Evolutionary conservation across 495 filamentous ascomycete genomes (phyloP).

Genomic region (Pyronema omphalodes): DNA sequence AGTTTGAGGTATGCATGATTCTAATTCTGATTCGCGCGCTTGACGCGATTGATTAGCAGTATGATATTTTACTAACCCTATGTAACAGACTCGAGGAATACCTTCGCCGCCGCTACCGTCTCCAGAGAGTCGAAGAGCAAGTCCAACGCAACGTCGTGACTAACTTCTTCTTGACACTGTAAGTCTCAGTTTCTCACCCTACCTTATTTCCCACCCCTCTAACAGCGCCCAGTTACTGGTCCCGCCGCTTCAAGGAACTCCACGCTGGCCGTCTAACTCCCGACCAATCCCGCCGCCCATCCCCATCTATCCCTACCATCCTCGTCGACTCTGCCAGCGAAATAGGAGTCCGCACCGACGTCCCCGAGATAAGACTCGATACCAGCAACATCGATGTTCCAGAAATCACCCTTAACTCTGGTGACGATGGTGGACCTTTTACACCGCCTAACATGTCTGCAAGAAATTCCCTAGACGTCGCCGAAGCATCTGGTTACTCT

Average conservation of each 20-base stretch:
- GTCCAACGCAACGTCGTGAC: constrained; percentile 73
- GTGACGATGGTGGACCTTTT: constrained; percentile 16
- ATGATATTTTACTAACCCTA: constrained; percentile 1
- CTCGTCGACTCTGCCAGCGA: constrained; percentile 16
- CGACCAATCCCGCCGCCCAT: constrained; percentile 35
- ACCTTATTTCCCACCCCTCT: neutral
- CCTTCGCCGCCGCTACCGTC: constrained; percentile 67
- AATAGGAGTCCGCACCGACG: constrained; percentile 26
- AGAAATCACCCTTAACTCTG: constrained; percentile 6
- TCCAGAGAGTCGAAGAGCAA: constrained; percentile 93
- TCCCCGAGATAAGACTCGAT: constrained; percentile 84
- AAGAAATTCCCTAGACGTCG: constrained; percentile 23
- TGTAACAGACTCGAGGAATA: constrained; percentile 65
- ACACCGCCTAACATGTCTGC: constrained; percentile 23
- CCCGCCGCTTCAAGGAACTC: constrained; percentile 53
- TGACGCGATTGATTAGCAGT: neutral
- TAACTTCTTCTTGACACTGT: constrained; percentile 91
- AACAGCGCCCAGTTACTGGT: constrained; percentile 41
- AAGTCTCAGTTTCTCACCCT: constrained; percentile 18
- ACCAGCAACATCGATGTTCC: constrained; percentile 31
- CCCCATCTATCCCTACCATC: constrained; percentile 41
- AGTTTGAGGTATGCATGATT: constrained; percentile 46
- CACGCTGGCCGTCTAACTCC: constrained; percentile 23
- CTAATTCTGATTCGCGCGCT: no score
- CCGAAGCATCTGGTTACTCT: constrained; percentile 4